A percentile compares a stretch with the other conserved stretches of the same genome.
These are phyloP conservation scores for Cercospora sesami DNA, from an alignment of 2,329 filamentous ascomycete species.

Conservation along the genomic window DNA sequence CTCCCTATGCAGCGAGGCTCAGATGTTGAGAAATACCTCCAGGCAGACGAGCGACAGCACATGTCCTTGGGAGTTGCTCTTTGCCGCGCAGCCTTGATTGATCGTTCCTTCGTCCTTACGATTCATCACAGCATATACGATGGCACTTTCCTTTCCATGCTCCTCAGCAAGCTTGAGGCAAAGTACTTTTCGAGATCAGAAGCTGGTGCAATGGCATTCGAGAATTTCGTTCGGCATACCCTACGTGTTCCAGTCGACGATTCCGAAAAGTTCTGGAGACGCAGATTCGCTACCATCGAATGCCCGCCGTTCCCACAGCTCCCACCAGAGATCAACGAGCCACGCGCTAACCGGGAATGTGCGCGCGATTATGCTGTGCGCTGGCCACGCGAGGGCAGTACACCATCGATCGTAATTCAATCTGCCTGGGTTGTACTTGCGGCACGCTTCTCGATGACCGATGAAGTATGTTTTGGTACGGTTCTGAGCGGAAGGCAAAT, in stretches of 20 bases:
- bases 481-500: slow-evolving; percentile 16
- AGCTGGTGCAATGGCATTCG: not conserved
- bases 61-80: slow-evolving; percentile 51
- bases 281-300: not conserved
- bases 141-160: slow-evolving; percentile 7
- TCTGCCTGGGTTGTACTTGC: slow-evolving; percentile 16
- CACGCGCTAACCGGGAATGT: slow-evolving; percentile 6
- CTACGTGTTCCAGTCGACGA: not conserved
- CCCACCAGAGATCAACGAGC: not conserved
- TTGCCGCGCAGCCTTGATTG: slow-evolving; percentile 40
- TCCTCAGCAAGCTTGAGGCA: slow-evolving; percentile 3
- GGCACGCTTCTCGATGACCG: not conserved
- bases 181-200: not conserved
- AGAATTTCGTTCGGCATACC: not conserved
- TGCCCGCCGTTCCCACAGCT: slow-evolving; percentile 3
- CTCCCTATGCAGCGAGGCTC: slow-evolving; percentile 37
- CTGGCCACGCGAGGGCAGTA: slow-evolving; percentile 4
- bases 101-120: slow-evolving; percentile 22
- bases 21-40: slow-evolving; percentile 39
- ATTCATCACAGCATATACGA: slow-evolving; percentile 25
- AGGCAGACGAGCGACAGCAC: slow-evolving; percentile 36
- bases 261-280: slow-evolving; percentile 4
- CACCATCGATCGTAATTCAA: not conserved
- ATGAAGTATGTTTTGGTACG: slow-evolving; percentile 15
- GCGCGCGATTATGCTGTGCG: not conserved